Percentiles rank a stretch among this genome's conserved stretches.
Evolutionary conservation across 768 basidiomycete genomes (phyloP).

Genomic region (Tylopilus intermedius): DNA sequence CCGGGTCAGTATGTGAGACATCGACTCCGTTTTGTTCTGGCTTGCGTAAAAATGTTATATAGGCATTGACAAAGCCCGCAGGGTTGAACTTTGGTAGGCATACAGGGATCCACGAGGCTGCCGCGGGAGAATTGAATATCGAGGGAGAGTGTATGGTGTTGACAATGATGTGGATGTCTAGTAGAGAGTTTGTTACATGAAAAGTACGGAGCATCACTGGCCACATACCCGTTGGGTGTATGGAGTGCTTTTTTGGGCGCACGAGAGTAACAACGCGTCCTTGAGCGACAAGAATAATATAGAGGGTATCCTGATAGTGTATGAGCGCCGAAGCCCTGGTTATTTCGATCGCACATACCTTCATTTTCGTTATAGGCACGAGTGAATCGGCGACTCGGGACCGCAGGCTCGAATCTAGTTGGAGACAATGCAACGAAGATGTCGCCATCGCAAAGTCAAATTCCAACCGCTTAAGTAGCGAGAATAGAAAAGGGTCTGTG

Average conservation of each 20-base stretch:
- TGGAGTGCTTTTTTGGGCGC: constrained; percentile 87
- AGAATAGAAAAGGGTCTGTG: constrained; percentile 74
- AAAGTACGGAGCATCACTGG: background rate
- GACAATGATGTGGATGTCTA: constrained; percentile 85
- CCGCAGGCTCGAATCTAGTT: constrained; percentile 63
- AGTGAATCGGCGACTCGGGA: constrained; percentile 74
- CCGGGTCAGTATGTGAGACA: background rate
- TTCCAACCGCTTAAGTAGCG: constrained; percentile 66
- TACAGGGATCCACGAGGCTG: constrained; percentile 91
- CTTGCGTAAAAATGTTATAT: constrained; percentile 66
- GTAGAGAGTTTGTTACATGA: background rate
- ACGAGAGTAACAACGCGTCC: constrained; percentile 81
- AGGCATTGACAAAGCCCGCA: constrained; percentile 85
- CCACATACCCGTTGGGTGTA: constrained; percentile 81
- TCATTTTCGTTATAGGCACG: constrained; percentile 76
- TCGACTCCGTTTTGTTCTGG: constrained; percentile 20
- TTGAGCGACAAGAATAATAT: constrained; percentile 78
- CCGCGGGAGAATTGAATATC: constrained; percentile 66
- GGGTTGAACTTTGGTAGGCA: constrained; percentile 95
- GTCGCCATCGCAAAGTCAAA: constrained; percentile 77
- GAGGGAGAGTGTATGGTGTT: constrained; percentile 87
- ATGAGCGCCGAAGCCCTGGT: background rate
- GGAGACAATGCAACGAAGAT: constrained; percentile 77
- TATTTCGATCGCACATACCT: constrained; percentile 39
- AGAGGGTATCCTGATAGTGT: constrained; percentile 71